phyloP scores from a whole-genome alignment of 371 early-diverging fungal genomes.

The Mortierella sp. region DNA sequence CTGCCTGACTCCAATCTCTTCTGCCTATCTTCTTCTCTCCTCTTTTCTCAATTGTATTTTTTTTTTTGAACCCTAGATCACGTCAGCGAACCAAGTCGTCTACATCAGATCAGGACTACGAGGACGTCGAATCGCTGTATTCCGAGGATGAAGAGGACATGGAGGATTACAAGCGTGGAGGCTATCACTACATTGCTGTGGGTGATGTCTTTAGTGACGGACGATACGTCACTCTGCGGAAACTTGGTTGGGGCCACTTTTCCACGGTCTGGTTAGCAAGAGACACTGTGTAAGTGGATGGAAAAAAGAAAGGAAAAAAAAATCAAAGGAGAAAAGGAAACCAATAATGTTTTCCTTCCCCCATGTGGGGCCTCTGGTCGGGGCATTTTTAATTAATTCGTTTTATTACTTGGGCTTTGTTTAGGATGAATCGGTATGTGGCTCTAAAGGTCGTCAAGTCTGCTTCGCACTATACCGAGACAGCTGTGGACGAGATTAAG shows the following conservation, averaged over 20 bases:
- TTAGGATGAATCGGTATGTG: constrained; percentile 78
- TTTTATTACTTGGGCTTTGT: background rate
- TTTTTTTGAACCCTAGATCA: constrained; percentile 16
- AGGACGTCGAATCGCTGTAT: constrained; percentile 27
- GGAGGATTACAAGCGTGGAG: constrained; percentile 42
- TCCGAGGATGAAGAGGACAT: constrained; percentile 89
- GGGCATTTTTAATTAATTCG: background rate
- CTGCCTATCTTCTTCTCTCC: background rate
- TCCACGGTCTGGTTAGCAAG: constrained; percentile 96
- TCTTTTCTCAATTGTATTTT: background rate
- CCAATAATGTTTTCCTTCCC: background rate
- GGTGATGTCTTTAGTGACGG: constrained; percentile 86
- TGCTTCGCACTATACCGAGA: constrained; percentile 95
- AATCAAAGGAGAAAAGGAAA: background rate
- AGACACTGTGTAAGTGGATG: constrained; percentile 75
- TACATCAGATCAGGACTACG: constrained; percentile 9
- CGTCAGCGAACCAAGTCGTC: constrained; percentile 16
- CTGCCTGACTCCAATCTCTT: background rate
- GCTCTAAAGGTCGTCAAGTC: constrained; percentile 98
- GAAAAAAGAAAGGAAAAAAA: no score
- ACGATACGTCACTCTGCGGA: constrained; percentile 86
- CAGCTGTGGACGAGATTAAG: constrained; percentile 96
- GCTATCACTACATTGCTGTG: constrained; percentile 52
- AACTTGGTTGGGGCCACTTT: constrained; percentile 99
- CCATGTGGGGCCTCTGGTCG: background rate